Evolutionary conservation across 768 basidiomycete genomes (phyloP), one percentile per base, ranked within the genome.

Genomic region (Pholiota microspora): DNA sequence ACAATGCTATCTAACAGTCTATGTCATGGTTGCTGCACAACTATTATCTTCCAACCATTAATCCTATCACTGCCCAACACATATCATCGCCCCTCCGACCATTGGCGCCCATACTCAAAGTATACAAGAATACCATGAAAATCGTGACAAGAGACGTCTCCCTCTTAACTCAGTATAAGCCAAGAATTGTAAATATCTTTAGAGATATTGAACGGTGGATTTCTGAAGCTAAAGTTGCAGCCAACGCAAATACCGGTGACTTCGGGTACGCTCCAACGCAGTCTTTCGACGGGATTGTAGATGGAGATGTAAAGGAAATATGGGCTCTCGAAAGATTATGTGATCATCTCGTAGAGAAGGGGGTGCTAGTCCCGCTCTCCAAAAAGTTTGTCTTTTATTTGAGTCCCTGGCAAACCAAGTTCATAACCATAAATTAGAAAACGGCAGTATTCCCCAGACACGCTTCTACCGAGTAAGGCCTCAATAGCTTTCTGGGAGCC

Each of bases 11-110:
- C 32, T 18, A 42, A 15, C 59, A 96, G 92, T 86, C 89, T 3
- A 79, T 95, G 76, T 65, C 73, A 38, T 97, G 94, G 92, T 79
- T 97, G 21, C 74, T 92, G 32, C 77, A 84, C 56, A 86, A 92
- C 61, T 97, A 94, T 68, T 95, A 92, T 67, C 74, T 89, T 9
- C 92, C 92, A 0, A 88, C 83, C 7, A 72, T 88, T 49, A 83
- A 85, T 62, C 83, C 75, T 23, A 62, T 72, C 1, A 53, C 67
- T 7, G 64, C 65, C 7, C 56, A 69, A 2, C 67, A 72, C 56
- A 62, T 66, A 1, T 64, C 69, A 50, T 47, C 68, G 25, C 53
- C 70, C 12, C 64, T 85, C 32, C 80, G 86, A 13, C 78, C 86
- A 0, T 69, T 95, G 24, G 65, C 74, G 0, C 90, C 93, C 0